These are phyloP conservation scores for Suillus hirtellus DNA, from an alignment of 768 basidiomycete species.

Conservation along the genomic window DNA sequence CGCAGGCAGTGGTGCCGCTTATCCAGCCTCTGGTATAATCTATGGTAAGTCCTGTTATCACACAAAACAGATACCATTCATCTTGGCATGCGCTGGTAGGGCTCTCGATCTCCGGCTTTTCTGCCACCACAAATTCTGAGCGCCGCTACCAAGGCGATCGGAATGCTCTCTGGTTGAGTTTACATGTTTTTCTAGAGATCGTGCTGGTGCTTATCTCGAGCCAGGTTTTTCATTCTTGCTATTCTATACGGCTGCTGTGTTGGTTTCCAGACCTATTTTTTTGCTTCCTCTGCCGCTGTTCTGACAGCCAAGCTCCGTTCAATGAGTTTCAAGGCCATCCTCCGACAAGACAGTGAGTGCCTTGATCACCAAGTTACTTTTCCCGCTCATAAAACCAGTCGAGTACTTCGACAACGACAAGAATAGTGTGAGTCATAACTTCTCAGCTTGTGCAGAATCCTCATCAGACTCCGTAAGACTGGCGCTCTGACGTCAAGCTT, in stretches of 20 bases:
- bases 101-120: constrained; percentile 9
- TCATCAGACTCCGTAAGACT: constrained; percentile 43
- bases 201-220: constrained; percentile 27
- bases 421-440: constrained; percentile 55
- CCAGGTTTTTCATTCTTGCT: constrained; percentile 37
- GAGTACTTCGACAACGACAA: constrained; percentile 89
- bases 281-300: constrained; percentile 37
- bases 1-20: constrained; percentile 26
- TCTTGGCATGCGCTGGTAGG: background rate
- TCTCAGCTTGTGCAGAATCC: constrained; percentile 12
- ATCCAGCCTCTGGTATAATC: constrained; percentile 35
- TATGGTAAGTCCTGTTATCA: constrained; percentile 27
- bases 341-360: constrained; percentile 46
- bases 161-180: constrained; percentile 18
- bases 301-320: constrained; percentile 41
- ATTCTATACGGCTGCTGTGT: constrained; percentile 39
- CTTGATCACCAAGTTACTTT: constrained; percentile 23
- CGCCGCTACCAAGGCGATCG: constrained; percentile 1
- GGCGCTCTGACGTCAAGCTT: constrained; percentile 79
- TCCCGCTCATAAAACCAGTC: constrained; percentile 44
- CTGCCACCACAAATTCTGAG: constrained; percentile 11
- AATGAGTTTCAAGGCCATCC: constrained; percentile 39
- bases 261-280: constrained; percentile 36
- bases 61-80: background rate
- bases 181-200: constrained; percentile 30